These are phyloP conservation scores for Cyphellophora europaea DNA, from an alignment of 2,329 filamentous ascomycete genomes.

Conservation along the genomic window DNA sequence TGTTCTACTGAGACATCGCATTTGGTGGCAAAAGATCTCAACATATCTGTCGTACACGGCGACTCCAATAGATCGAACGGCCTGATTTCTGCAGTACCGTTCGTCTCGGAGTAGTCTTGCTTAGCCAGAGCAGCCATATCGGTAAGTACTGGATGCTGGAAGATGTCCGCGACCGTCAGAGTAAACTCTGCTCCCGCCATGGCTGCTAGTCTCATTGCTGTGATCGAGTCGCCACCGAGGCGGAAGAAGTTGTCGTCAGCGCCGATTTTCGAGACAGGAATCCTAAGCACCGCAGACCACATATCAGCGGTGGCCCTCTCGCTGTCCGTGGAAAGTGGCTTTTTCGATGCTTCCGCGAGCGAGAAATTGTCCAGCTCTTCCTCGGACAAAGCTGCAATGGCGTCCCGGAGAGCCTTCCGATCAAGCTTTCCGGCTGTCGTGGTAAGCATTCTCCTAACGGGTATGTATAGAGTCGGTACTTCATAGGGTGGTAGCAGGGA, in stretches of 20 bases:
- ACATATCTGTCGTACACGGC: too few species aligned
- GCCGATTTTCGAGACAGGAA: conserved; percentile 27
- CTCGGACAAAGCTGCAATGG: conserved; percentile 24
- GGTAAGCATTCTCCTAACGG: conserved; percentile 24
- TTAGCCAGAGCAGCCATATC: conserved; percentile 36
- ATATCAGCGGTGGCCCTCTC: conserved; percentile 21
- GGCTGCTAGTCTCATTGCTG: conserved; percentile 22
- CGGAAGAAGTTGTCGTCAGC: conserved; percentile 24
- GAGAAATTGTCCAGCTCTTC: conserved; percentile 9
- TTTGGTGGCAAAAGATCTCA: too few species aligned
- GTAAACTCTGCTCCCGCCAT: conserved; percentile 9
- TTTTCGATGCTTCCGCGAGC: conserved; percentile 4
- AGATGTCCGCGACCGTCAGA: conserved; percentile 20
- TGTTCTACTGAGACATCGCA: conserved; percentile 23
- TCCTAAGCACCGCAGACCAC: too few species aligned
- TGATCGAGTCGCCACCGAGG: conserved; percentile 24
- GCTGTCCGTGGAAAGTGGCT: conserved; percentile 20
- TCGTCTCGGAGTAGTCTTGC: conserved; percentile 16
- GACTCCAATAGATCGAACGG: conserved; percentile 24
- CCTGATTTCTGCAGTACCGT: conserved; percentile 3
- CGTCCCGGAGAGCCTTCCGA: conserved; percentile 20
- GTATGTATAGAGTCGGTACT: conserved; percentile 27
- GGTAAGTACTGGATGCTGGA: conserved; percentile 29
- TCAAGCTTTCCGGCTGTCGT: conserved; percentile 25
- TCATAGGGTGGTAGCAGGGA: conserved; percentile 24